Percentiles rank a stretch among this genome's conserved stretches.
These are phyloP conservation scores for Salisapilia sapeloensis DNA, from an alignment of 352 stramenopile genomes.

Conservation along the genomic window DNA sequence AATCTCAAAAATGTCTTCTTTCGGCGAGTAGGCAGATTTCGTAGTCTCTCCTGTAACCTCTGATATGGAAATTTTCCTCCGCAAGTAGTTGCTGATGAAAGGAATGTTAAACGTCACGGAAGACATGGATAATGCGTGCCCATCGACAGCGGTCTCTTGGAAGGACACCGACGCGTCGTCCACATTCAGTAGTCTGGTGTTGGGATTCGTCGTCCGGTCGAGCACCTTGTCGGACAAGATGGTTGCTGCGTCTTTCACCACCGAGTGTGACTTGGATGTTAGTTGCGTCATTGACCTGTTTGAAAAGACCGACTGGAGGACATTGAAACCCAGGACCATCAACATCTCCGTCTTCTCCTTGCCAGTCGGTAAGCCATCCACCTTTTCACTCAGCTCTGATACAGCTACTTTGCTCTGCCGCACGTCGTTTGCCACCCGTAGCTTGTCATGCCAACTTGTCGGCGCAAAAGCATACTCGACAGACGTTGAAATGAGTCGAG, in stretches of 20 bases:
- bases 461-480: slow-evolving; percentile 37
- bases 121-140: no score
- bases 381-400: no score
- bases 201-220: slow-evolving; percentile 11
- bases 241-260: slow-evolving; percentile 10
- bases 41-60: slow-evolving; percentile 10
- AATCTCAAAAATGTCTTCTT: slow-evolving; percentile 17
- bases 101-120: slow-evolving; percentile 25
- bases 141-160: no score
- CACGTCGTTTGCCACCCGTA: slow-evolving; percentile 10
- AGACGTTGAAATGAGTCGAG: slow-evolving; percentile 14
- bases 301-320: slow-evolving; percentile 5
- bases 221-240: slow-evolving; percentile 4
- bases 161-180: slow-evolving; percentile 13
- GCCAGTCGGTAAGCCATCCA: no score
- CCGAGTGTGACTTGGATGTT: slow-evolving; percentile 9
- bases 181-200: slow-evolving; percentile 13
- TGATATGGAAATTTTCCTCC: slow-evolving; percentile 8
- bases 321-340: slow-evolving; percentile 5
- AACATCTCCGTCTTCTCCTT: no score
- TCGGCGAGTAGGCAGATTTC: slow-evolving; percentile 1
- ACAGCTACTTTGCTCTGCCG: slow-evolving; percentile 5
- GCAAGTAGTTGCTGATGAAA: slow-evolving; percentile 13
- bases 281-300: slow-evolving; percentile 5
- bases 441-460: slow-evolving; percentile 16